Evolutionary conservation across 2,329 filamentous ascomycete species (phyloP), one percentile per base, ranked within the genome.

Genomic region (Colletotrichum sansevieriae): DNA sequence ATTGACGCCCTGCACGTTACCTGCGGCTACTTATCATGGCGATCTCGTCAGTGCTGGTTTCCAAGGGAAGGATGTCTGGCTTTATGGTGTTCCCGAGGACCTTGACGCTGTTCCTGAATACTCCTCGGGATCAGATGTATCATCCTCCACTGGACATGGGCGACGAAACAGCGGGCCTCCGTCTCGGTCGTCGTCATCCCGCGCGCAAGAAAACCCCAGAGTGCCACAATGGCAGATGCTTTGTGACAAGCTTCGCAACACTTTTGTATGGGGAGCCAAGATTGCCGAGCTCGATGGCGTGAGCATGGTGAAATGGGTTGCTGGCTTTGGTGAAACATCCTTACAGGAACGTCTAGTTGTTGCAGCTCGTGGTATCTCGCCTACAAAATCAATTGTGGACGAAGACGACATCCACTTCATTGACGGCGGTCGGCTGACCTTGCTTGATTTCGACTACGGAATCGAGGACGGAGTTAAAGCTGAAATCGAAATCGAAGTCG

Each of bases 61-160:
- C 72, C 84, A 91, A 66, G 89, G 88, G 13, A 90, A 87, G 64
- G 89, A 93, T 25, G 81, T 96, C 5, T 95, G 92, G 91, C 78
- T 95, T 2, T 95, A 95, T 77, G 92, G 92, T 29, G 82, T 95
- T 33, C 92, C 93, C 1, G 89, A 91, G 74, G 89, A 92, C 73
- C 80, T 94, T 20, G 91, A 92, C 75, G 86, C 89, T 22, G 79
- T 87, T 20, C 83, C 87, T 2, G 85, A 87, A 33, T 66, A 72
- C 13, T 75, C 75, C 39, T 74, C 76, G 1, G 71, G 71, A 18
- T 74, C 73, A 35, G 78, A 81, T 60, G 52, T 73, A 58, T 71
- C 74, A 57, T 68, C 71, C 67, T 18, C 74, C 44, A 63, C 65
- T 44, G 72, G 74, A 29, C 64, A 57, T 22, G 74, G 78, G 10